Base-by-base conservation (phyloP, 225 moss, liverwort and hornwort species). In the Ulota crispa region DNA sequence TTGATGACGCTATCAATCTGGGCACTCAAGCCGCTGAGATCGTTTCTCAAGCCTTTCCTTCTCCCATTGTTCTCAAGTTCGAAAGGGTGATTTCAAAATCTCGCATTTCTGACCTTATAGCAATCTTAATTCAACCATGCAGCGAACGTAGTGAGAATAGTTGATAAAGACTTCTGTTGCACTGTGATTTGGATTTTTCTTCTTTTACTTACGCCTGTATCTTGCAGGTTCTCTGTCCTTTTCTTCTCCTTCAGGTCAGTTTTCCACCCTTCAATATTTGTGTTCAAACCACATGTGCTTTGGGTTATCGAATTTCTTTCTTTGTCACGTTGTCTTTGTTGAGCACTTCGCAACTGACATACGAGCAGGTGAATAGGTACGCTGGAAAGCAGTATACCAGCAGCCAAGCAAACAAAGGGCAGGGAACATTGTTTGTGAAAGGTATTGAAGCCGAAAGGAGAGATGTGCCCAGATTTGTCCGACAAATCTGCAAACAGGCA, bases 341-440 rank as follows among this genome's bases (percentile, higher is more conserved):
- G 39, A 75, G 18, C 69, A 64, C 27, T 83, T 65, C 23, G 41
- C 54, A 60, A 68, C 78, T 80, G 80, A 45, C n/a, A 14, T 77
- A n/a, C 39, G 85, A 85, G 75, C 91, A 91, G 91, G 91, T 91
- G 52, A 91, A 91, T 71, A 91, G 91, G 69, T 91, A 91, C 64
- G 91, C 88, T 55, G 91, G 91, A 39, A 91, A 87, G 79, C 91
- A 91, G 73, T 89, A 89, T 69, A 89, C 85, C 36, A 89, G 89
- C 83, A 83, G 79, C 68, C 83, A 83, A 71, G 83, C 76, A 72
- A 78, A 20, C 73, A 75, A 86, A 74, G 91, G 79, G 28, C 89
- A 85, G 30, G 91, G 91, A 64, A 91, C 91, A 19, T 79, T 91
- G 34, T 87, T 81, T 81, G 88, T 91, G 52, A 89, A 89, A 79